Conservation (phyloP, 495 filamentous ascomycete species). For the Chaetomium cochliodes region DNA sequence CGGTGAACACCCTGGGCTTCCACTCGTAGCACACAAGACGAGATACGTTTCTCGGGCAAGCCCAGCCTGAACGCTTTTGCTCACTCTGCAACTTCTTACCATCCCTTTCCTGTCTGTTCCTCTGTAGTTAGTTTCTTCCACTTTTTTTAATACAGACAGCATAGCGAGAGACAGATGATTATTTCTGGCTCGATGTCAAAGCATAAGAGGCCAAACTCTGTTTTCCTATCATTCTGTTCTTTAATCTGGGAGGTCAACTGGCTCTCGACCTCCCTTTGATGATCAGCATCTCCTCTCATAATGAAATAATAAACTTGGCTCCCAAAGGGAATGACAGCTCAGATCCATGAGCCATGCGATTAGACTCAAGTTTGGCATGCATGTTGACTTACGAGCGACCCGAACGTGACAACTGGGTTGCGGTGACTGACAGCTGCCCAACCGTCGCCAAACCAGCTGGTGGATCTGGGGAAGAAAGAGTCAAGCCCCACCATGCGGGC, state of each 20-base stretch:
- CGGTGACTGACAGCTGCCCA: neutral
- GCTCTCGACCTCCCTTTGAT: neutral
- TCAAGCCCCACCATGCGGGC: conserved; percentile 23
- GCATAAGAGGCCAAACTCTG: neutral
- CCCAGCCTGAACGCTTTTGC: too few species aligned
- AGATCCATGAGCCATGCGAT: neutral
- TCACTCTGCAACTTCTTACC: too few species aligned
- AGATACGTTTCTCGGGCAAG: too few species aligned
- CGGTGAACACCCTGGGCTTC: too few species aligned
- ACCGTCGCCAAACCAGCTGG: conserved; percentile 18
- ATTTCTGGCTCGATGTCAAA: neutral
- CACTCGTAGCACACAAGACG: too few species aligned
- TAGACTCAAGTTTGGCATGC: neutral
- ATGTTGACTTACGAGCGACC: neutral
- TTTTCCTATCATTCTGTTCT: neutral
- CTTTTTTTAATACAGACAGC: neutral
- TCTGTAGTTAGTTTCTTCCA: too few species aligned
- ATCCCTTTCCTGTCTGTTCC: too few species aligned
- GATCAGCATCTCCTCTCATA: neutral
- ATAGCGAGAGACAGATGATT: neutral
- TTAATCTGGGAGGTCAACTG: neutral
- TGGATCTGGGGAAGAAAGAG: conserved; percentile 17
- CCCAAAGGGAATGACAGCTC: neutral
- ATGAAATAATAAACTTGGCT: neutral
- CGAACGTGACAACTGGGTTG: too few species aligned